These are phyloP conservation scores for Rhytidiadelphus loreus DNA, from an alignment of 225 moss, liverwort and hornwort species.

Conservation along the genomic window DNA sequence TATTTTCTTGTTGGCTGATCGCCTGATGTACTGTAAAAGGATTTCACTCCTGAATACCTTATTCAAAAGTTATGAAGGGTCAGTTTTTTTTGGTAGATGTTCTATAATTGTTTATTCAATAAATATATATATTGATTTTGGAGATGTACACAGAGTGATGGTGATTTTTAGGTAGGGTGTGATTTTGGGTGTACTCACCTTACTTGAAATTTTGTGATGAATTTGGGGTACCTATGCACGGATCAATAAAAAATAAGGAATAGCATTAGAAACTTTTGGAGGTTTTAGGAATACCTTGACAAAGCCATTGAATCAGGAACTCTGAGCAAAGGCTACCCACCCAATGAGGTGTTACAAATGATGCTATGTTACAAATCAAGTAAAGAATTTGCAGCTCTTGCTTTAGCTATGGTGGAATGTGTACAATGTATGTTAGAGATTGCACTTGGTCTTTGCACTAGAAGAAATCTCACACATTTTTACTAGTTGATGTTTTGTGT, in stretches of 20 bases:
- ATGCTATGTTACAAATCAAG: background rate
- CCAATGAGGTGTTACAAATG: background rate
- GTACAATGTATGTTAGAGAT: background rate
- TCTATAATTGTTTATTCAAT: background rate
- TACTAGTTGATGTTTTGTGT: too few species aligned
- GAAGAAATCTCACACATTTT: too few species aligned
- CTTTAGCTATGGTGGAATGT: background rate
- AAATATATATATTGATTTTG: background rate
- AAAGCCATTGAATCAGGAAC: too few species aligned
- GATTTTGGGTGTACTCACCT: background rate
- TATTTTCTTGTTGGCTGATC: too few species aligned
- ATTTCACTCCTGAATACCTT: too few species aligned
- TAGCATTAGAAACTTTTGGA: background rate
- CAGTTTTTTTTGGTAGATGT: background rate
- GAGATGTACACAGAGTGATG: background rate
- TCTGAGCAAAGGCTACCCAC: too few species aligned
- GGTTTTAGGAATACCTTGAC: too few species aligned
- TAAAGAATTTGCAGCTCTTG: background rate
- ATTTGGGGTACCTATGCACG: accelerated
- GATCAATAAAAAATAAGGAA: background rate
- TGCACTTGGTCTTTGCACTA: background rate
- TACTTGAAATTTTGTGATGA: background rate
- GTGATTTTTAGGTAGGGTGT: background rate
- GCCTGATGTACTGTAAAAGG: too few species aligned
- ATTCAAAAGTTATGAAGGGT: background rate